Evolutionary conservation across 1,284 basidiomycete genomes (phyloP).

Genomic region (Phellopilus nigrolimitatus): DNA sequence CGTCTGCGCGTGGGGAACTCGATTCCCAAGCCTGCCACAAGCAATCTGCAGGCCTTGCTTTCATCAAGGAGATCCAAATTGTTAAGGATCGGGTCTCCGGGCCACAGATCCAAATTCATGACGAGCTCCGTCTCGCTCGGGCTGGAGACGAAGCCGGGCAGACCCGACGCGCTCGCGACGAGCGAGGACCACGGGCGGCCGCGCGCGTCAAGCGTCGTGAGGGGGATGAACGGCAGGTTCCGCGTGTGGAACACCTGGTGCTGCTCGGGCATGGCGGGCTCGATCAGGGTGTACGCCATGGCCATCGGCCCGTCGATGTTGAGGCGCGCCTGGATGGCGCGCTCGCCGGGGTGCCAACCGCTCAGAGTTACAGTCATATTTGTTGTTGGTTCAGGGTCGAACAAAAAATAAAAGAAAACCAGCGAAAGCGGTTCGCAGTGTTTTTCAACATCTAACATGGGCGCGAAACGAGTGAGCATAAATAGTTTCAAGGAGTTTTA

Average conservation of each 20-base stretch:
- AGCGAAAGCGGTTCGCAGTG: too few relatives aligned
- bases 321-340: slow-evolving; percentile 33
- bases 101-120: slow-evolving; percentile 43
- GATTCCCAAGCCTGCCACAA: slow-evolving; percentile 57
- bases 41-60: slow-evolving; percentile 24
- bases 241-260: slow-evolving; percentile 41
- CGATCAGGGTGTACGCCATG: slow-evolving; percentile 30
- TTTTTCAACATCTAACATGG: too few relatives aligned
- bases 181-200: slow-evolving; percentile 48
- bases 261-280: slow-evolving; percentile 37
- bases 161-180: slow-evolving; percentile 34
- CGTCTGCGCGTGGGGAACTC: slow-evolving; percentile 52
- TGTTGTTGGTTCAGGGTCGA: too few relatives aligned
- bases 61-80: slow-evolving; percentile 30
- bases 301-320: slow-evolving; percentile 28
- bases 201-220: slow-evolving; percentile 38
- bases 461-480: too few relatives aligned
- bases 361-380: slow-evolving; percentile 26
- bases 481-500: too few relatives aligned
- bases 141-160: slow-evolving; percentile 41
- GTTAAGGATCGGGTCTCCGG: slow-evolving; percentile 49
- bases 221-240: slow-evolving; percentile 41
- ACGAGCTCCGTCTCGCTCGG: slow-evolving; percentile 37
- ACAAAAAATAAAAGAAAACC: too few relatives aligned
- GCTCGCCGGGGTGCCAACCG: slow-evolving; percentile 45